Conservation (phyloP, 2,329 filamentous ascomycete genomes). For the Coniella lustricola region DNA sequence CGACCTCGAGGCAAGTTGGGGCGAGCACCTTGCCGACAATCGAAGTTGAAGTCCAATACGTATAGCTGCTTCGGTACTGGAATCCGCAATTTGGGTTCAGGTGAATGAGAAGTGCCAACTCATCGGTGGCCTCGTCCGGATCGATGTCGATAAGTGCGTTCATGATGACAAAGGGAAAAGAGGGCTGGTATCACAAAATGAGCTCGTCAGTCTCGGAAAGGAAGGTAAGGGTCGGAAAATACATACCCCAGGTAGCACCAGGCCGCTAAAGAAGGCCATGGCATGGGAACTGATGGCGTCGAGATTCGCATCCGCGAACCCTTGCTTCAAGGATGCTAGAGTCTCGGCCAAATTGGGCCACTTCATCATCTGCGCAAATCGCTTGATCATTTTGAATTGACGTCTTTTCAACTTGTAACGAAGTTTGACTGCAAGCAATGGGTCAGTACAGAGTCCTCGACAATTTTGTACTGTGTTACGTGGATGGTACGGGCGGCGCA, state of each 20-base stretch:
- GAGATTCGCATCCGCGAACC: constrained; percentile 50
- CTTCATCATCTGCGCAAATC: constrained; percentile 66
- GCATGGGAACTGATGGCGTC: constrained; percentile 60
- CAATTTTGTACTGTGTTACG: not conserved
- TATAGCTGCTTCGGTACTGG: constrained; percentile 66
- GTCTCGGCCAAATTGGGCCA: constrained; percentile 68
- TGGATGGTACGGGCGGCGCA: constrained; percentile 26
- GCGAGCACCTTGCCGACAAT: constrained; percentile 72
- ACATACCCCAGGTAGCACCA: constrained; percentile 63
- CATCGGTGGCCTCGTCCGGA: constrained; percentile 57
- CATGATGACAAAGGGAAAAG: constrained; percentile 70
- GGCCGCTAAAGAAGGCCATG: constrained; percentile 70
- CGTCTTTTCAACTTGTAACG: constrained; percentile 58
- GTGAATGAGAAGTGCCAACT: constrained; percentile 61
- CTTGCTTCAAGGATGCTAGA: constrained; percentile 53
- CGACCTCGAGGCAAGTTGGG: constrained; percentile 62
- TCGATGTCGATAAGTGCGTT: constrained; percentile 71
- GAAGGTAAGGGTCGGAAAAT: too few species aligned
- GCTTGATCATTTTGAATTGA: constrained; percentile 61
- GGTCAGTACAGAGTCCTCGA: not conserved
- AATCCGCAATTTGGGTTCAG: constrained; percentile 64
- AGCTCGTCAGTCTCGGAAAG: not conserved
- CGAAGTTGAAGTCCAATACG: constrained; percentile 67
- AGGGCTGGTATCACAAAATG: constrained; percentile 31
- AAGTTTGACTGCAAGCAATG: constrained; percentile 43